Conservation (phyloP, 2,329 filamentous ascomycete species). For the Seiridium unicorne region DNA sequence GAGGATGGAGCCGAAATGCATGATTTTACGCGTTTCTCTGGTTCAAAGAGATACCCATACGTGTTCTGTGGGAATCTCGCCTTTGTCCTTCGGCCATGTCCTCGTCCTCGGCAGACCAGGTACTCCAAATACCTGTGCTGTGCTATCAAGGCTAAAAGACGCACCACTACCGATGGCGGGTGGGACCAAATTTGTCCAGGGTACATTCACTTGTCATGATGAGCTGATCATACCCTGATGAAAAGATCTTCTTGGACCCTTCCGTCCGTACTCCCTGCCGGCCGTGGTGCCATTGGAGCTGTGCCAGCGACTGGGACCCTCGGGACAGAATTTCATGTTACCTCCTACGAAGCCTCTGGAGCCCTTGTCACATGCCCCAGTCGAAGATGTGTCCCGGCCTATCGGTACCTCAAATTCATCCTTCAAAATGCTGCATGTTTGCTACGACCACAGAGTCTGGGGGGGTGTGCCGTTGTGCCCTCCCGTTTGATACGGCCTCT, state of each 20-base stretch:
- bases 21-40: neutral
- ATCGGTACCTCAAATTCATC: conserved; percentile 1
- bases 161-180: neutral
- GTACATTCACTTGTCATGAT: neutral
- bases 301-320: neutral
- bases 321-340: neutral
- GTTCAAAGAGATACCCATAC: no score
- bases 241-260: neutral
- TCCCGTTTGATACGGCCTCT: no score
- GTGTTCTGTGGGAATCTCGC: neutral
- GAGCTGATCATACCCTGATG: neutral
- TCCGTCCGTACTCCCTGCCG: neutral
- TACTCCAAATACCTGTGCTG: neutral
- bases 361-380: neutral
- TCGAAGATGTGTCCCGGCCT: neutral
- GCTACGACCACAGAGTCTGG: neutral
- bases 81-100: neutral
- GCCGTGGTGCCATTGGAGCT: conserved; percentile 1
- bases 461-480: no score
- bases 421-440: neutral
- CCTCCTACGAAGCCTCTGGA: neutral
- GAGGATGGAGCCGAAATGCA: neutral
- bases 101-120: no score
- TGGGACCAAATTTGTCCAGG: neutral
- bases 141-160: neutral